These are phyloP conservation scores for Pelargonium australe DNA, from an alignment of 441 rosid genomes.

Conservation along the genomic window DNA sequence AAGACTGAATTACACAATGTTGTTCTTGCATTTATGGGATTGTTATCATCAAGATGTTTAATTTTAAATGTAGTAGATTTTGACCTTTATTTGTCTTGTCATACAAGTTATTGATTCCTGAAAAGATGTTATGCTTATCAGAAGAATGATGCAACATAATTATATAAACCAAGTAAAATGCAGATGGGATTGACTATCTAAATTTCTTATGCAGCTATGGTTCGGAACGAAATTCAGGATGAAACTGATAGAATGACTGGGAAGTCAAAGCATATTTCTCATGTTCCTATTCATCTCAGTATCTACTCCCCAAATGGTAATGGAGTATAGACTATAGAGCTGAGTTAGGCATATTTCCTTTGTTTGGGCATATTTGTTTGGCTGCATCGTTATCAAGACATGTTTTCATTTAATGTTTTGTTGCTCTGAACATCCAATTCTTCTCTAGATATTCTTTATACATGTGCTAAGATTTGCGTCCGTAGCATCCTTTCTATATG, in stretches of 20 bases:
- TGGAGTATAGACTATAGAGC: neutral
- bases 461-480: neutral
- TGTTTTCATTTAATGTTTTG: no score
- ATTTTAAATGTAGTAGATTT: neutral
- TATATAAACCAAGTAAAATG: neutral
- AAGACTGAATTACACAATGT: neutral
- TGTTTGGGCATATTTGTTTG: slow-evolving; percentile 4
- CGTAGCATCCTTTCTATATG: neutral
- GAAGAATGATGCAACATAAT: neutral
- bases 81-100: neutral
- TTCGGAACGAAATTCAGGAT: slow-evolving; percentile 84
- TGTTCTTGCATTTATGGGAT: neutral
- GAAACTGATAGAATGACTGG: slow-evolving; percentile 97
- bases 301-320: slow-evolving; percentile 88
- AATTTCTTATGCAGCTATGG: slow-evolving; percentile 55
- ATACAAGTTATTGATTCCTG: neutral
- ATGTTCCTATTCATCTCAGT: slow-evolving; percentile 85
- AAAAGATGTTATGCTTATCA: neutral
- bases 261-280: slow-evolving; percentile 81
- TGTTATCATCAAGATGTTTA: neutral
- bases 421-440: neutral
- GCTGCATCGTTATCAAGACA: neutral
- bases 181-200: slow-evolving; percentile 9
- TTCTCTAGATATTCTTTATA: neutral
- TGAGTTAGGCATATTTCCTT: slow-evolving; percentile 18